Evolutionary conservation across 768 basidiomycete genomes (phyloP).

Genomic region (Tephrocybe sp.): DNA sequence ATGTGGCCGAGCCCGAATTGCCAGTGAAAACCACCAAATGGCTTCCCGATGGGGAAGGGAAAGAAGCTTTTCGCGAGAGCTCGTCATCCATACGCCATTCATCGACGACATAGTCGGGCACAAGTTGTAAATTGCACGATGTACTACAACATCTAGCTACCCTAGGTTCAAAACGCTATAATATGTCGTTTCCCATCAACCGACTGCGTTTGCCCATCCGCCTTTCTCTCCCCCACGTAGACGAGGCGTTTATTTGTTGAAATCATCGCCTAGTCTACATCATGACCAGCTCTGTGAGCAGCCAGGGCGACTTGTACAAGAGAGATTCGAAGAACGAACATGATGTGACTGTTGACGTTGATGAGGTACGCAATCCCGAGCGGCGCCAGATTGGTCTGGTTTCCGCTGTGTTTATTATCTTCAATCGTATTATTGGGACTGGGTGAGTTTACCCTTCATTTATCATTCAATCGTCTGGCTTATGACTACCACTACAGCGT

Average conservation of each 20-base stretch:
- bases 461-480: too few species aligned
- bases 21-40: background rate
- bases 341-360: background rate
- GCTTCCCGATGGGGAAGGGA: background rate
- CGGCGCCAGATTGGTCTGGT: constrained; percentile 24
- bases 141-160: background rate
- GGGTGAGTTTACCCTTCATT: constrained; percentile 22
- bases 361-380: constrained; percentile 5
- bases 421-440: constrained; percentile 37
- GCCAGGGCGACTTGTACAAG: background rate
- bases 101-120: background rate
- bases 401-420: constrained; percentile 35
- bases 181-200: background rate
- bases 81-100: constrained; percentile 9
- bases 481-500: too few species aligned
- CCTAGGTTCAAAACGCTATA: background rate
- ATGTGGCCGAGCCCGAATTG: background rate
- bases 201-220: background rate
- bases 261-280: background rate
- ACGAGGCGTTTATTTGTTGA: background rate
- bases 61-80: constrained; percentile 4
- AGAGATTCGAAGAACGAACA: background rate
- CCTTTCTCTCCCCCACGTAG: background rate
- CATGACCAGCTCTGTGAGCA: constrained; percentile 2
- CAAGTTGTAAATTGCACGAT: background rate